Percentiles rank a stretch among this genome's conserved stretches.
Conservation (phyloP, 2,329 filamentous ascomycete species). For the Aspergillus flavus region DNA sequence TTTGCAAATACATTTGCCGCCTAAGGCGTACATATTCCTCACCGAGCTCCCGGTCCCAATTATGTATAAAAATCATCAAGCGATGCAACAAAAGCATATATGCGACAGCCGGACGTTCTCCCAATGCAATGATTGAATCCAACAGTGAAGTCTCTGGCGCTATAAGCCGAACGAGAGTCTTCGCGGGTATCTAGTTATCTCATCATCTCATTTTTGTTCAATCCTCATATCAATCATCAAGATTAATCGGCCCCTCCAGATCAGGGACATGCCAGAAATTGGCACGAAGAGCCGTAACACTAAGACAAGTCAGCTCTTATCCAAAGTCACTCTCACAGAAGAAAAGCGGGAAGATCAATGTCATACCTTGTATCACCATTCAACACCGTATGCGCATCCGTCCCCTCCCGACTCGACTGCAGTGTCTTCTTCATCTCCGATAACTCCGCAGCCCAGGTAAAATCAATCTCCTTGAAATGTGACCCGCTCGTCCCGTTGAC, state of each 20-base stretch:
- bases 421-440: constrained; percentile 83
- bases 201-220: constrained; percentile 10
- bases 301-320: constrained; percentile 37
- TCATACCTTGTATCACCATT: constrained; percentile 77
- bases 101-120: not conserved
- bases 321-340: not conserved
- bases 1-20: not conserved
- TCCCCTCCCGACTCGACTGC: constrained; percentile 72
- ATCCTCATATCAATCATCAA: constrained; percentile 51
- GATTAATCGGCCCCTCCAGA: constrained; percentile 67
- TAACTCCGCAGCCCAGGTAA: constrained; percentile 86
- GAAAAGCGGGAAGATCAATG: not conserved
- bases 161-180: constrained; percentile 20
- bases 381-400: constrained; percentile 87
- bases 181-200: constrained; percentile 29
- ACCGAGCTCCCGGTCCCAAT: not conserved
- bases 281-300: constrained; percentile 82
- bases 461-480: constrained; percentile 73
- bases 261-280: constrained; percentile 81
- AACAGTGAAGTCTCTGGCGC: constrained; percentile 3
- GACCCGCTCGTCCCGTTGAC: constrained; percentile 15
- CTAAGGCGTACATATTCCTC: not conserved
- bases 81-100: not conserved
- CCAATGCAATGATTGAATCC: not conserved
- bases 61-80: not conserved